These are phyloP conservation scores for Tolypocladium nubicola DNA, from an alignment of 2,329 filamentous ascomycete species.

Conservation along the genomic window DNA sequence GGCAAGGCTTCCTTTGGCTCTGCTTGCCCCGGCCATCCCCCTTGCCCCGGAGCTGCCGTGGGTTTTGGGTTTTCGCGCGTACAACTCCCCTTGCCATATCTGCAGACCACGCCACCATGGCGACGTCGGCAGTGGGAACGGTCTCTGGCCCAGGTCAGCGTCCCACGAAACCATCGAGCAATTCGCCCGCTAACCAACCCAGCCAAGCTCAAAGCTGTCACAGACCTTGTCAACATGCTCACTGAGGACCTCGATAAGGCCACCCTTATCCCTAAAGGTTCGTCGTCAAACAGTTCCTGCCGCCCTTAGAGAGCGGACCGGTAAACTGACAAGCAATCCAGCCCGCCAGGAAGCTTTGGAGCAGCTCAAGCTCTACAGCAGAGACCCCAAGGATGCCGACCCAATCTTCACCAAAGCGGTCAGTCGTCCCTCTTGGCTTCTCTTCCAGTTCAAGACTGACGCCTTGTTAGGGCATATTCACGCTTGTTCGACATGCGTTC, in stretches of 20 bases:
- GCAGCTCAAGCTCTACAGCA: conserved; percentile 57
- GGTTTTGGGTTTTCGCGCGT: background rate
- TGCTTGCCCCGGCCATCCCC: background rate
- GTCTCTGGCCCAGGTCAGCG: conserved; percentile 32
- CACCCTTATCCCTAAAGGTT: conserved; percentile 50
- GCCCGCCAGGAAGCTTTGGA: conserved; percentile 53
- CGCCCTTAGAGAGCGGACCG: conserved; percentile 1
- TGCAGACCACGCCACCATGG: conserved; percentile 7
- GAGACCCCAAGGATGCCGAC: conserved; percentile 60
- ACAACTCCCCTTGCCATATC: background rate
- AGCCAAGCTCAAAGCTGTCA: conserved; percentile 56
- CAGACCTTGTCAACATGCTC: conserved; percentile 50
- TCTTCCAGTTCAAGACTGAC: background rate
- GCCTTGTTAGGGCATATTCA: conserved; percentile 55
- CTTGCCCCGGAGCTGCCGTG: background rate
- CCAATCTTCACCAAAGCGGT: conserved; percentile 78
- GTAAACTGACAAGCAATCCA: conserved; percentile 20
- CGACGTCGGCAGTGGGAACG: conserved; percentile 14
- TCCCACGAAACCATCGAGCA: background rate
- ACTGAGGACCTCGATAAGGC: conserved; percentile 50
- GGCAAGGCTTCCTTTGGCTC: background rate
- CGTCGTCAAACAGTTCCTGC: conserved; percentile 11
- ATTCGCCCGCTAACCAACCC: background rate
- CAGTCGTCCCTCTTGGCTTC: conserved; percentile 14
- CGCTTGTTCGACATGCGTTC: conserved; percentile 64